Base-by-base conservation (phyloP, 169 alveolate genomes). In the Eimeria falciformis region DNA sequence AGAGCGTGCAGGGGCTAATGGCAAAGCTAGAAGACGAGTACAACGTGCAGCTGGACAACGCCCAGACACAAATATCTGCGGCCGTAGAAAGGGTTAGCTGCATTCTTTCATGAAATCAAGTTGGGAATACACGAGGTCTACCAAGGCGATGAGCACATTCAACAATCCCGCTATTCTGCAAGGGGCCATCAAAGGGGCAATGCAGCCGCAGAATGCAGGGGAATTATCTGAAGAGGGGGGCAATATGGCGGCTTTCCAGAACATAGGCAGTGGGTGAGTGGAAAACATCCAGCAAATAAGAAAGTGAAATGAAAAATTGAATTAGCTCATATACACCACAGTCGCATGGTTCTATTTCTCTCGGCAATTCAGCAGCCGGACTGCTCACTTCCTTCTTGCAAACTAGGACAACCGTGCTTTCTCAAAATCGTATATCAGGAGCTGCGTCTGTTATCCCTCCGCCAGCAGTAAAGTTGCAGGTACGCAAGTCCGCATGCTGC, bases 111-210 rank as follows among this genome's bases (percentile, higher is more conserved):
- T 91, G 27, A n/a, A 58, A 3, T 21, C 21, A 40, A 17, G 0
- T 5, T 11, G 43, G 17, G 12, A 21, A 21, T 21, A 5, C n/a
- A n/a, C n/a, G n/a, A n/a, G n/a, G n/a, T 46, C 23, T 37, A 7
- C 55, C 18, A 12, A 91, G 94, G 94, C 94, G 17, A 91, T 91
- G 91, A 81, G 94, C 55, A 87, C 62, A 25, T 91, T 91, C 90
- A 83, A 91, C 71, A 81, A 90, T 33, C 94, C 87, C 7, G 79
- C 50, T 25, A 75, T 91, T 45, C 86, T 91, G 45, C 92, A 81
- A 47, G 83, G 94, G 17, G 94, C 82, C 2, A 78, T 91, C 5
- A 58, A 33, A 33, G 92, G 92, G 18, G 68, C 87, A 7, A 85
- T 85, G 92, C 92, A 7, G 47, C 92, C 92, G 3, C 53, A 47